Conservation (phyloP, 805 yeast species). For the Saturnispora zaruensis region DNA sequence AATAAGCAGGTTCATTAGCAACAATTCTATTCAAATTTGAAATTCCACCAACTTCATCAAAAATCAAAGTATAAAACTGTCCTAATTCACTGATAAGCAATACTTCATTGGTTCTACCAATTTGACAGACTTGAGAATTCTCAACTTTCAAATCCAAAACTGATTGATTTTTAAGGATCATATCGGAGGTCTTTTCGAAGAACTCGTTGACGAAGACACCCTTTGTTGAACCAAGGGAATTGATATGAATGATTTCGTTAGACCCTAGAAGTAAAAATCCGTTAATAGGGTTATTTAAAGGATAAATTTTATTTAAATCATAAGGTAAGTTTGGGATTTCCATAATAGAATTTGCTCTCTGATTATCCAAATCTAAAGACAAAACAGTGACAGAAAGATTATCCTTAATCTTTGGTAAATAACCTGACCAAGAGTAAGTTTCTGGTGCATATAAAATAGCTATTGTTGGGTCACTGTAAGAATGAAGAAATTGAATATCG, state of each 20-base stretch:
- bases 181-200: constrained; percentile 33
- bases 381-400: constrained; percentile 52
- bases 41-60: constrained; percentile 31
- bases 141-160: constrained; percentile 48
- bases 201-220: constrained; percentile 57
- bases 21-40: constrained; percentile 24
- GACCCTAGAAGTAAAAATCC: constrained; percentile 68
- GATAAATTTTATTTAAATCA: constrained; percentile 57
- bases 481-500: constrained; percentile 62
- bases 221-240: constrained; percentile 60
- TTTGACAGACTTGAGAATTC: constrained; percentile 33
- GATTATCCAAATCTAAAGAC: constrained; percentile 54
- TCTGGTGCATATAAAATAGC: constrained; percentile 29
- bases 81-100: constrained; percentile 38
- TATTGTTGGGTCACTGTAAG: constrained; percentile 75
- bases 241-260: constrained; percentile 71
- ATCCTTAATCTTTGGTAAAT: constrained; percentile 51
- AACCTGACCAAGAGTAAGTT: constrained; percentile 67
- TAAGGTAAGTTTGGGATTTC: constrained; percentile 61
- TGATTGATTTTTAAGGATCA: constrained; percentile 40
- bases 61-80: constrained; percentile 28
- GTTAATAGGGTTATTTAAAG: constrained; percentile 56
- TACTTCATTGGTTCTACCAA: constrained; percentile 28
- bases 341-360: constrained; percentile 57
- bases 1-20: constrained; percentile 17